These are phyloP conservation scores for Arthrobotrys entomopaga DNA, from an alignment of 2,329 filamentous ascomycete genomes.

Conservation along the genomic window DNA sequence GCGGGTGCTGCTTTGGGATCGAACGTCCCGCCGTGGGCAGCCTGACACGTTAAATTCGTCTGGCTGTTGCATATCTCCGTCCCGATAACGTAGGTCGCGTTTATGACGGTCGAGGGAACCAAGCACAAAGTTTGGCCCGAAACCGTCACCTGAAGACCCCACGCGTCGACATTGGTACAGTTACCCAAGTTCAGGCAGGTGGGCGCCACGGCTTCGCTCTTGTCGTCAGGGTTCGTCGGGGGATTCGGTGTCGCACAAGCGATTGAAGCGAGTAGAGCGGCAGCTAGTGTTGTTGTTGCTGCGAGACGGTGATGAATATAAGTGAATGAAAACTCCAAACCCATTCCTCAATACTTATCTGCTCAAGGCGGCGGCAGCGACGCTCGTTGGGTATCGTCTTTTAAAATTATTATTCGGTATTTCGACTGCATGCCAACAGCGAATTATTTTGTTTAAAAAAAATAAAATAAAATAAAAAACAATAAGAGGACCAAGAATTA, in stretches of 20 bases:
- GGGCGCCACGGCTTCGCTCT: slow-evolving; percentile 14
- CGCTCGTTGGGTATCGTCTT: slow-evolving; percentile 7
- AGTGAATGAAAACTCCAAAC: slow-evolving; percentile 17
- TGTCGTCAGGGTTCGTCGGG: background rate
- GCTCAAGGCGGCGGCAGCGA: background rate
- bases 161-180: slow-evolving; percentile 51
- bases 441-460: background rate
- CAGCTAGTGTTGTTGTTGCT: slow-evolving; percentile 20
- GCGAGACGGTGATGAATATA: background rate
- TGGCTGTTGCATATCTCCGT: slow-evolving; percentile 47
- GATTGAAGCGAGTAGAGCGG: slow-evolving; percentile 21
- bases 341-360: slow-evolving; percentile 1
- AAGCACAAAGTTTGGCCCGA: slow-evolving; percentile 41
- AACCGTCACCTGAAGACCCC: slow-evolving; percentile 44
- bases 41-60: slow-evolving; percentile 43
- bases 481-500: slow-evolving; percentile 1
- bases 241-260: slow-evolving; percentile 23
- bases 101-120: slow-evolving; percentile 49
- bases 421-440: slow-evolving; percentile 41
- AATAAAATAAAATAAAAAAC: too few species aligned
- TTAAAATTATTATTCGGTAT: slow-evolving; percentile 14
- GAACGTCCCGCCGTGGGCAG: slow-evolving; percentile 42
- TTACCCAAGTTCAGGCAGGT: slow-evolving; percentile 48
- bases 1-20: slow-evolving; percentile 9
- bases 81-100: slow-evolving; percentile 42